A percentile compares a stretch with the other conserved stretches of the same genome.
Evolutionary conservation across 2,329 filamentous ascomycete species (phyloP).

Genomic region (Claviceps sp.): DNA sequence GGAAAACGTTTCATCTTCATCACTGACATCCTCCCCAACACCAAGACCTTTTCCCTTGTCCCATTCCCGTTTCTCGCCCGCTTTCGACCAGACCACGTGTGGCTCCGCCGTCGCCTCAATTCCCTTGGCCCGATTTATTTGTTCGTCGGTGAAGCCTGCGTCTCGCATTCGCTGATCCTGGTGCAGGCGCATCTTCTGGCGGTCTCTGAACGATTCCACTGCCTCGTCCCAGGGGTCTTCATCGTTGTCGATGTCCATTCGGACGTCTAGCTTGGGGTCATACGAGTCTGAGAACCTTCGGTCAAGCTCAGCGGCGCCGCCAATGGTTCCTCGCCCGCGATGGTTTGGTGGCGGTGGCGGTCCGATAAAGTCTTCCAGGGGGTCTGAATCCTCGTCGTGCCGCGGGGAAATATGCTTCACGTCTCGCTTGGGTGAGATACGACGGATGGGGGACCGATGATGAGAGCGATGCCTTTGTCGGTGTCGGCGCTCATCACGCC

Average conservation of each 20-base stretch:
- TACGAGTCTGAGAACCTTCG: conserved; percentile 60
- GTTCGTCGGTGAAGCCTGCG: conserved; percentile 65
- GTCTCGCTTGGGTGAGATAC: neutral
- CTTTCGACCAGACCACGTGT: conserved; percentile 59
- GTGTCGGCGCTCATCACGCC: conserved; percentile 12
- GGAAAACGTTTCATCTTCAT: neutral
- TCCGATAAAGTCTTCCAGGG: conserved; percentile 63
- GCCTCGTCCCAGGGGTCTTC: conserved; percentile 65
- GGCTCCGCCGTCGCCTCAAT: conserved; percentile 42
- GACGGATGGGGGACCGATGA: neutral
- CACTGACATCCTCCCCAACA: conserved; percentile 1
- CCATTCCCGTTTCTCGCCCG: conserved; percentile 51
- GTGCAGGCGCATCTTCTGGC: conserved; percentile 62
- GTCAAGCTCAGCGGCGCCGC: conserved; percentile 57
- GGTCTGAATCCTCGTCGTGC: conserved; percentile 42
- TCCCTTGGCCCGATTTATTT: conserved; percentile 49
- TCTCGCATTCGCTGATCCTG: conserved; percentile 63
- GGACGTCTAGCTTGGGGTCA: conserved; percentile 42
- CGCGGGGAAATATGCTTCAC: neutral
- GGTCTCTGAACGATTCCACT: conserved; percentile 64
- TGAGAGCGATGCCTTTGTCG: conserved; percentile 22
- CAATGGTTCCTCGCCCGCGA: conserved; percentile 57
- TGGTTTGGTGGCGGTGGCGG: conserved; percentile 44
- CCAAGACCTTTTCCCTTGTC: conserved; percentile 36
- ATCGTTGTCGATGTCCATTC: conserved; percentile 30